Conservation (phyloP, 257 asterid species). For the Rauvolfia tetraphylla region DNA sequence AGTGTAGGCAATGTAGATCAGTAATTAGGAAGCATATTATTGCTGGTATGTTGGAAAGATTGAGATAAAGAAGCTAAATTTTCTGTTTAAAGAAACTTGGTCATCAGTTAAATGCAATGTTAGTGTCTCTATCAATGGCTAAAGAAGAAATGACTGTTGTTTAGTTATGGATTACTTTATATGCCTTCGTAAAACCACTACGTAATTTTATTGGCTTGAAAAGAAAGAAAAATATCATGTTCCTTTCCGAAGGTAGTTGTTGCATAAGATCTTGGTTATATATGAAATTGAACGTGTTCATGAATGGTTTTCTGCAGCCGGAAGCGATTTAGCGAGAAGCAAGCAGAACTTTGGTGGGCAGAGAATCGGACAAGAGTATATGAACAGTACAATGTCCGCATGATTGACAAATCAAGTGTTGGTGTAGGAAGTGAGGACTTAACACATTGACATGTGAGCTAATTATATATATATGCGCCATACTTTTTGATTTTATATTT, state of each 20-base stretch:
- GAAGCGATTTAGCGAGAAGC: slow-evolving; percentile 54
- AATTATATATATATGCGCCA: slow-evolving; percentile 23
- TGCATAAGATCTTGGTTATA: slow-evolving; percentile 5
- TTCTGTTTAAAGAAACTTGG: slow-evolving; percentile 1
- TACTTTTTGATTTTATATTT: slow-evolving; percentile 18
- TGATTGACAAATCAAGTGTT: slow-evolving; percentile 49
- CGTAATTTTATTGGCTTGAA: not conserved
- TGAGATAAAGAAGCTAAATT: not conserved
- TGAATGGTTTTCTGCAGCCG: slow-evolving; percentile 67
- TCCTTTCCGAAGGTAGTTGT: not conserved
- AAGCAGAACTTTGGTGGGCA: slow-evolving; percentile 64
- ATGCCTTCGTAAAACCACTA: not conserved
- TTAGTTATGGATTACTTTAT: not conserved
- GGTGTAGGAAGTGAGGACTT: slow-evolving; percentile 57
- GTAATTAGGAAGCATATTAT: not conserved
- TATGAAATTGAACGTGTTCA: slow-evolving; percentile 18
- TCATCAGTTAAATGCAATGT: not conserved
- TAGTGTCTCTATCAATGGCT: not conserved
- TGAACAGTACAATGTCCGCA: slow-evolving; percentile 55
- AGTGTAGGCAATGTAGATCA: not conserved
- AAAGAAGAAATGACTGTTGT: not conserved
- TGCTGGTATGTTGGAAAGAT: not conserved
- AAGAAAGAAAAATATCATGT: not conserved
- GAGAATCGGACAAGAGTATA: slow-evolving; percentile 60
- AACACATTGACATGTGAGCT: slow-evolving; percentile 32